A percentile compares a stretch with the other conserved stretches of the same genome.
These are phyloP conservation scores for Cystobasidium sp. DNA, from an alignment of 1,284 basidiomycete species.

Conservation along the genomic window DNA sequence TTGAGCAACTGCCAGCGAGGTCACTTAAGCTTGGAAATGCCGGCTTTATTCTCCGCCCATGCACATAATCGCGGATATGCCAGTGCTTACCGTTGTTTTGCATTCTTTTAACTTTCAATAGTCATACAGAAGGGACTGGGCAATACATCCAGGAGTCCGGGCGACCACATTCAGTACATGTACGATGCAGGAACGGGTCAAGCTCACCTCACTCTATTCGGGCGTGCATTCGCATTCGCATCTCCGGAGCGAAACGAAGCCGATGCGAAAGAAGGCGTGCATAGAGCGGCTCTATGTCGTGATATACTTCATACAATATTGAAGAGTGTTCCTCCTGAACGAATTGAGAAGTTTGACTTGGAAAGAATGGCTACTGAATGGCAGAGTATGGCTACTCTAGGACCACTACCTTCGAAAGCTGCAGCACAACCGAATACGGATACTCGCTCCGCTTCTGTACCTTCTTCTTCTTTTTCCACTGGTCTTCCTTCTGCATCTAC, in stretches of 20 bases:
- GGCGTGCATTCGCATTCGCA: slow-evolving; percentile 26
- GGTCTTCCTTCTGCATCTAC: too few species aligned
- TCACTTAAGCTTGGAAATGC: too few species aligned
- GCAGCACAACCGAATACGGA: not conserved
- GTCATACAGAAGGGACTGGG: slow-evolving; percentile 7
- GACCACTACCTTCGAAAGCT: not conserved
- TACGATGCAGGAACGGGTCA: not conserved
- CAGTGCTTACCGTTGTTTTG: too few species aligned
- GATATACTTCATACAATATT: slow-evolving; percentile 23
- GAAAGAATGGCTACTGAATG: slow-evolving; percentile 12
- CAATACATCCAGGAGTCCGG: not conserved
- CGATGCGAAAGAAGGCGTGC: slow-evolving; percentile 20
- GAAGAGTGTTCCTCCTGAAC: not conserved
- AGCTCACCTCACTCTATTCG: slow-evolving; percentile 14
- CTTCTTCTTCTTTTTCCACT: not conserved
- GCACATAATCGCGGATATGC: too few species aligned
- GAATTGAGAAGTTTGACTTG: slow-evolving; percentile 1
- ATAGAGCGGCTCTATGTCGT: slow-evolving; percentile 27
- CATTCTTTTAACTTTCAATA: not conserved
- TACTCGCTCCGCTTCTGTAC: too few species aligned
- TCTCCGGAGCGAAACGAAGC: not conserved
- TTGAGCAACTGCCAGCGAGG: not conserved
- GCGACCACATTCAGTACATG: not conserved
- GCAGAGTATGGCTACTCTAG: slow-evolving; percentile 25
- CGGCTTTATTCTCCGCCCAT: too few species aligned